Evolutionary conservation across 192 early-diverging fungal genomes (phyloP).

Genomic region (Jimgerdemannia lactiflua): DNA sequence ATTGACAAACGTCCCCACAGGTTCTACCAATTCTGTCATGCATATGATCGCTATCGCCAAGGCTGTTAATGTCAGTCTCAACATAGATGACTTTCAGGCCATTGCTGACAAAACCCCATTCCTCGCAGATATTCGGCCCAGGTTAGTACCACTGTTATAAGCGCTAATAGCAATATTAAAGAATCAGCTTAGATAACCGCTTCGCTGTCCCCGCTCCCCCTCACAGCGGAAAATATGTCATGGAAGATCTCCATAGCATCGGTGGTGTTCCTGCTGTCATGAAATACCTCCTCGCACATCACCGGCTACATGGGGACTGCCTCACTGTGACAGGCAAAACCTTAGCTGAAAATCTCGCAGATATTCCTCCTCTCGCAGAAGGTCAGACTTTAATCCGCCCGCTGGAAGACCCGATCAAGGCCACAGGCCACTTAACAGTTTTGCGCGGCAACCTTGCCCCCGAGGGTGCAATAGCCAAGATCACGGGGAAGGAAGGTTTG

Average conservation of each 20-base stretch:
- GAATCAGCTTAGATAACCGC: background rate
- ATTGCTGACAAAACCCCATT: conserved; percentile 88
- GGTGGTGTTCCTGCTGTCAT: conserved; percentile 95
- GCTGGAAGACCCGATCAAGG: conserved; percentile 86
- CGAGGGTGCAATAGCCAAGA: conserved; percentile 96
- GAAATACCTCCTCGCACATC: conserved; percentile 88
- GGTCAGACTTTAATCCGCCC: conserved; percentile 88
- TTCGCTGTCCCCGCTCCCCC: background rate
- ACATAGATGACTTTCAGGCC: conserved; percentile 91
- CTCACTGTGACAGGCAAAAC: conserved; percentile 98
- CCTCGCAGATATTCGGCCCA: conserved; percentile 95
- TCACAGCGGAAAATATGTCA: conserved; percentile 90
- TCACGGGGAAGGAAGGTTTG: conserved; percentile 98
- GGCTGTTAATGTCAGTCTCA: conserved; percentile 76
- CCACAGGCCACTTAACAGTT: conserved; percentile 92
- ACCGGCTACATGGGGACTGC: conserved; percentile 80
- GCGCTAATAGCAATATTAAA: background rate
- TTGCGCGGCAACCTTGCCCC: conserved; percentile 94
- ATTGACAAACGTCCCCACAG: conserved; percentile 17
- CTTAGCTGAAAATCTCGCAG: conserved; percentile 84
- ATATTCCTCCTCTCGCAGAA: conserved; percentile 68
- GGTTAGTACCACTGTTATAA: conserved; percentile 22
- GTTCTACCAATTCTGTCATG: conserved; percentile 96
- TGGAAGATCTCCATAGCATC: conserved; percentile 91
- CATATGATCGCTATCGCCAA: conserved; percentile 91